phyloP scores from a whole-genome alignment of 2,329 filamentous ascomycete genomes.

The Penicillium decumbens region DNA sequence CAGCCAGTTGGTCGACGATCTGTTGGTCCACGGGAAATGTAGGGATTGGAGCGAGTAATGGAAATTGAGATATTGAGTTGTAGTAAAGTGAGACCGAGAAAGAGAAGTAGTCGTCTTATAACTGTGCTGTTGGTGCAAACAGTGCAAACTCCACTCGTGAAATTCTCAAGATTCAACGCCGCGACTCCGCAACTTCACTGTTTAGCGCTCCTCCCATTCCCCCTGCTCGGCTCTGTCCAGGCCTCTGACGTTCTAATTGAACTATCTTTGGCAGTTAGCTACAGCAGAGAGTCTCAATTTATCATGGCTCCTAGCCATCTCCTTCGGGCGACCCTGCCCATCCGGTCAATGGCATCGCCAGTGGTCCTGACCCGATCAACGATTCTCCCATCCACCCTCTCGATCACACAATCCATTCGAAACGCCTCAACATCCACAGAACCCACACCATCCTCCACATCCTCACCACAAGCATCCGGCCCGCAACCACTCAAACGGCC shows the following conservation, averaged over 20 bases:
- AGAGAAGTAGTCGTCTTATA: neutral
- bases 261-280: neutral
- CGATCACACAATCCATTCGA: slow-evolving; percentile 19
- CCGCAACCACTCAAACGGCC: slow-evolving; percentile 15
- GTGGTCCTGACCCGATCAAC: slow-evolving; percentile 25
- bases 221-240: neutral
- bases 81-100: neutral
- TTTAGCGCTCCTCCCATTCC: neutral
- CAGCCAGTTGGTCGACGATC: neutral
- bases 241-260: neutral
- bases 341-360: slow-evolving; percentile 27
- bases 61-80: neutral
- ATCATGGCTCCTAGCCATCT: slow-evolving; percentile 31
- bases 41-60: neutral
- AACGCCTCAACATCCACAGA: slow-evolving; percentile 12
- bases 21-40: neutral
- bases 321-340: slow-evolving; percentile 31
- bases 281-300: neutral
- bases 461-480: slow-evolving; percentile 9
- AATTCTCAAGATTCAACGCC: slow-evolving; percentile 26
- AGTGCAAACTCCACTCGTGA: slow-evolving; percentile 27
- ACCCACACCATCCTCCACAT: slow-evolving; percentile 11
- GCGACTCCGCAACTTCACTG: slow-evolving; percentile 13
- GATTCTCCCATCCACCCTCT: slow-evolving; percentile 15
- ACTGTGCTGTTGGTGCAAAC: slow-evolving; percentile 24